Evolutionary conservation across 306 rosid species (phyloP).

Genomic region (Abrus pulchellus): DNA sequence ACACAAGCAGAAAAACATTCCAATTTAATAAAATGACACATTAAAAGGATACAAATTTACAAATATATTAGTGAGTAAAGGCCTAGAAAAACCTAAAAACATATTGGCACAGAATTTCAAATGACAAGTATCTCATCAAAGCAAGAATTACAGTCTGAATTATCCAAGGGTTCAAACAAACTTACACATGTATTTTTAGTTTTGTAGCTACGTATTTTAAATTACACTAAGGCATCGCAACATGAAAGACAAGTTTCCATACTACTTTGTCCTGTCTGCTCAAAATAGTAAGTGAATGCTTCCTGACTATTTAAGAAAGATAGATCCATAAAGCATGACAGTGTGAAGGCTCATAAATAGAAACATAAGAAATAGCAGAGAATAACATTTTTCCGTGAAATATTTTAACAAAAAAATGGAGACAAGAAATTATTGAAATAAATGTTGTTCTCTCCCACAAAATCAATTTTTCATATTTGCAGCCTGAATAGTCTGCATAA

Average conservation of each 20-base stretch:
- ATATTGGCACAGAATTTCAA: conserved; percentile 27
- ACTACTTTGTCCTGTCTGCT: conserved; percentile 7
- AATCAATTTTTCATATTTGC: conserved; percentile 5
- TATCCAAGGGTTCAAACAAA: conserved; percentile 25
- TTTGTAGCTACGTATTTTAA: not conserved
- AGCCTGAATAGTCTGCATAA: not conserved
- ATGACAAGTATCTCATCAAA: conserved; percentile 33
- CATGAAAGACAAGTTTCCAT: conserved; percentile 19
- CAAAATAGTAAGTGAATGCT: not conserved
- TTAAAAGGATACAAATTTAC: not conserved
- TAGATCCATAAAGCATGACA: conserved; percentile 4
- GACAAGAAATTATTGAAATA: not conserved
- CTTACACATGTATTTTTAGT: conserved; percentile 11
- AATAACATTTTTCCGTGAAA: not conserved
- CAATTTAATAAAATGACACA: conserved; percentile 17
- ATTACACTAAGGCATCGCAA: not conserved
- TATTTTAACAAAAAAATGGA: not conserved
- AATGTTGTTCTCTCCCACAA: not conserved
- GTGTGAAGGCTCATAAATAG: not conserved
- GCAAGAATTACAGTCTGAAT: conserved; percentile 2
- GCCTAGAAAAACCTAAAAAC: conserved; percentile 29
- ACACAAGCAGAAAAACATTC: conserved; percentile 8
- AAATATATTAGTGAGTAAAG: conserved; percentile 36
- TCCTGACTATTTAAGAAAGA: not conserved
- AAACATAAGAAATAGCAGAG: conserved; percentile 6